phyloP scores from a whole-genome alignment of 352 stramenopile species.

The Pythium scleroteichum region DNA sequence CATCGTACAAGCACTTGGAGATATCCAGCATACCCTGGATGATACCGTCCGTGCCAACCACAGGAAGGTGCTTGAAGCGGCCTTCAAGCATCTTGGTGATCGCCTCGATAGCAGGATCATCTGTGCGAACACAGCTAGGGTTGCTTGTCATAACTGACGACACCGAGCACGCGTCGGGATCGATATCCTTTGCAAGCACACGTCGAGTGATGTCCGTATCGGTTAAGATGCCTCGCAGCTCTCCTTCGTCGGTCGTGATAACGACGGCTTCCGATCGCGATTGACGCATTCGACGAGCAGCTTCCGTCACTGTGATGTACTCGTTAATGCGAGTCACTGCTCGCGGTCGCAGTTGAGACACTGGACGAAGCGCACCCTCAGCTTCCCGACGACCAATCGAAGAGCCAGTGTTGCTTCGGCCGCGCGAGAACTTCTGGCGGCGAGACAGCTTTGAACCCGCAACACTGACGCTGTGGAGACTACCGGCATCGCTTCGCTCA shows the following conservation, averaged over 20 bases:
- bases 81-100: conserved; percentile 90
- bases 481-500: conserved; percentile 59
- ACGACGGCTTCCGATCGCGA: conserved; percentile 85
- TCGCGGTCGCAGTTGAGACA: conserved; percentile 78
- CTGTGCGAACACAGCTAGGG: conserved; percentile 74
- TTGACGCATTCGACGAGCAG: conserved; percentile 78
- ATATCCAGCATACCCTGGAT: conserved; percentile 89
- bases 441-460: conserved; percentile 51
- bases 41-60: conserved; percentile 68
- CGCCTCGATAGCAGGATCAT: conserved; percentile 82
- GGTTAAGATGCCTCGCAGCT: conserved; percentile 84
- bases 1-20: conserved; percentile 88
- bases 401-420: conserved; percentile 43
- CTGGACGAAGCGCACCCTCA: conserved; percentile 68
- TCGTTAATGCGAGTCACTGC: conserved; percentile 85
- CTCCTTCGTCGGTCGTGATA: conserved; percentile 80
- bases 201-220: conserved; percentile 86
- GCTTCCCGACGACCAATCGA: conserved; percentile 55
- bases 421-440: conserved; percentile 25
- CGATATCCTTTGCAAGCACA: conserved; percentile 78
- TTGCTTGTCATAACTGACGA: conserved; percentile 85
- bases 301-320: conserved; percentile 85
- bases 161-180: conserved; percentile 78
- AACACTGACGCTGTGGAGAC: conserved; percentile 58
- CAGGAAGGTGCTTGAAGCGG: conserved; percentile 86